A percentile compares a stretch with the other conserved stretches of the same genome.
Conservation (phyloP, 2,329 filamentous ascomycete genomes). For the Xylariales sp. region DNA sequence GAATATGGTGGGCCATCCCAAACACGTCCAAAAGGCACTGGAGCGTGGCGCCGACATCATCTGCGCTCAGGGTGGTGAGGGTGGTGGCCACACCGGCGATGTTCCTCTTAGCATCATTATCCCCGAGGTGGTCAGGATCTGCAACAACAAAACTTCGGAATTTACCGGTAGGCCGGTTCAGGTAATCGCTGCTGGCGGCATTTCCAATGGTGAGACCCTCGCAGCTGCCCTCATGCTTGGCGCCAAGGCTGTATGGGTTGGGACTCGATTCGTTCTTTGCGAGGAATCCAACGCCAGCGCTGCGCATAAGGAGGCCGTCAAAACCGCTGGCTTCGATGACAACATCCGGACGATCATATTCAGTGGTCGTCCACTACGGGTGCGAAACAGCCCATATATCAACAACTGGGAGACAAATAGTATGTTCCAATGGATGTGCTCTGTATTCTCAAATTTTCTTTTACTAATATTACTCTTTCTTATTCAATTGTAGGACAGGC, state of each 20-base stretch:
- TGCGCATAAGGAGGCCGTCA: conserved; percentile 92
- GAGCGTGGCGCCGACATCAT: conserved; percentile 92
- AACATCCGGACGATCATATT: conserved; percentile 98
- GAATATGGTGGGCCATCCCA: conserved; percentile 99
- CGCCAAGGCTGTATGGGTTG: conserved; percentile 90
- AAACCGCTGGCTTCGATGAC: conserved; percentile 88
- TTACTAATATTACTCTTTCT: too few species aligned
- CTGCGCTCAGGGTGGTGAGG: conserved; percentile 96
- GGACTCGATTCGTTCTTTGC: conserved; percentile 89
- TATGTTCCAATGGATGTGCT: too few species aligned
- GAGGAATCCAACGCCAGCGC: conserved; percentile 93
- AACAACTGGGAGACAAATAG: conserved; percentile 95
- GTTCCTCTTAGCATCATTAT: conserved; percentile 90
- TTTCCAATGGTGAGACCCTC: conserved; percentile 87
- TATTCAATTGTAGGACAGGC: conserved; percentile 78
- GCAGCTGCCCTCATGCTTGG: conserved; percentile 91
- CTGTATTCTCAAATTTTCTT: too few species aligned
- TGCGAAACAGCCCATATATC: conserved; percentile 92
- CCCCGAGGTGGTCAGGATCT: conserved; percentile 81
- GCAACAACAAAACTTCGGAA: conserved; percentile 76
- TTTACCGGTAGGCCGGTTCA: conserved; percentile 84
- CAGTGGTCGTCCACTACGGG: conserved; percentile 90
- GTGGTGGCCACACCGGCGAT: conserved; percentile 93
- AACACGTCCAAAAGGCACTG: conserved; percentile 96
- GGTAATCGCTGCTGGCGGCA: conserved; percentile 88